Base-by-base conservation (phyloP, 2,329 filamentous ascomycete genomes). In the Coniochaeta ligniaria region DNA sequence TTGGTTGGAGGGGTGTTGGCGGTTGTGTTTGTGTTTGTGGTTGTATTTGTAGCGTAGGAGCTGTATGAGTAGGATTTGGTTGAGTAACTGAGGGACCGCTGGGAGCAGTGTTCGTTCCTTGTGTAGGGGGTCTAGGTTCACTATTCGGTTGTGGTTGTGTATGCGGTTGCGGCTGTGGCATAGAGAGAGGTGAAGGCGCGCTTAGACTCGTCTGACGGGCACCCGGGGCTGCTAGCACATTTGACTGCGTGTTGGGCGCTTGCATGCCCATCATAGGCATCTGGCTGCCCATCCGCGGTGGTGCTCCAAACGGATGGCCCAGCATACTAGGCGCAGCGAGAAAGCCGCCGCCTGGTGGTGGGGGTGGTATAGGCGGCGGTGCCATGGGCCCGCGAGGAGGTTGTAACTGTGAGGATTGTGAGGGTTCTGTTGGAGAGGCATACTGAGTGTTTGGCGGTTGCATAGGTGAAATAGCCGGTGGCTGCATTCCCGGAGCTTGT, bases 261-360 rank as follows among this genome's bases (percentile, higher is more conserved):
- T 65, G 59, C 43, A 68, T 66, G 8, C 66, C 66, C 38, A 69
- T 60, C 61, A 67, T 65, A 6, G 67, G 65, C 63, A 70, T 68
- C 16, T 66, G 67, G 2, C 63, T 65, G 38, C 67, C 67, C 56
- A 66, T 64, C 12, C 64, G 63, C 11, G 66, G 59, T 17, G 64
- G 61, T 2, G 64, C 52, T 16, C 66, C 68, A 7, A 61, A 59
- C 20, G 70, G 70, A n/a, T 67, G 67, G 8, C 68, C 68, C 3
- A 72, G 67, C 26, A 71, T 62, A 17, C 68, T 62, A 14, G 69
- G 68, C 2, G 66, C 65, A 3, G 66, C 69, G 36, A 72, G 62
- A 17, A 69, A 66, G 9, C 67, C 64, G 17, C 60, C 59, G 24
- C 63, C 6, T 17, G 60, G 59, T 36, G 63, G 64, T 9, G 63